Evolutionary conservation across 352 stramenopile genomes (phyloP).

Genomic region (Globisporangium parvum): DNA sequence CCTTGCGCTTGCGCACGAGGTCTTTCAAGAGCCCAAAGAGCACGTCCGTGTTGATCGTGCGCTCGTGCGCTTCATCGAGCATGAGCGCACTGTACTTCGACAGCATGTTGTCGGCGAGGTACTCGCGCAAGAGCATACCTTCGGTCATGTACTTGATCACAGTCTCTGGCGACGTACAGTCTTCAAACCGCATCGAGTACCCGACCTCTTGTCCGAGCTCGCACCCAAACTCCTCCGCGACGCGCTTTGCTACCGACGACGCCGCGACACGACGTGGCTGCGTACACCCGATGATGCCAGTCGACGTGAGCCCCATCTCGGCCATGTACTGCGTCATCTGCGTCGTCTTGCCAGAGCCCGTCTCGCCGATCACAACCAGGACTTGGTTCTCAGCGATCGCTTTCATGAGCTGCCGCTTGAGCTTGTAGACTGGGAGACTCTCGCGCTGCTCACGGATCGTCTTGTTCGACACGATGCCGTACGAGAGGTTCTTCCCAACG

Average conservation of each 20-base stretch:
- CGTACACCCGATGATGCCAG: constrained; percentile 96
- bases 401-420: constrained; percentile 95
- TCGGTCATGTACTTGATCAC: constrained; percentile 99
- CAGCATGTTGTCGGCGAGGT: constrained; percentile 95
- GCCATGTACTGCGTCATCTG: constrained; percentile 99
- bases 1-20: constrained; percentile 75
- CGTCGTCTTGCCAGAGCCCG: constrained; percentile 97
- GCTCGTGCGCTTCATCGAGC: constrained; percentile 98
- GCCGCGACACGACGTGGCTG: constrained; percentile 97
- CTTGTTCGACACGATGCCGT: constrained; percentile 95
- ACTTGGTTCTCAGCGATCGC: constrained; percentile 95
- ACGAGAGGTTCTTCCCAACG: constrained; percentile 95
- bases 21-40: constrained; percentile 95
- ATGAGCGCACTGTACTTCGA: constrained; percentile 95
- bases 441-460: constrained; percentile 96
- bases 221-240: constrained; percentile 96
- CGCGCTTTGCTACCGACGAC: constrained; percentile 96
- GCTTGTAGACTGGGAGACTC: constrained; percentile 94
- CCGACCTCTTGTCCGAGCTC: constrained; percentile 92
- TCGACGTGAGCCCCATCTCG: constrained; percentile 96
- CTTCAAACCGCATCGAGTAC: constrained; percentile 88
- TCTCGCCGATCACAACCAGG: constrained; percentile 99
- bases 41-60: constrained; percentile 98
- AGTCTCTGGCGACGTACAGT: constrained; percentile 86
- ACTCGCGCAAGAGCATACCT: constrained; percentile 99